Conservation (phyloP, 176 grass and related monocot genomes). For the Aegilops tauschii region DNA sequence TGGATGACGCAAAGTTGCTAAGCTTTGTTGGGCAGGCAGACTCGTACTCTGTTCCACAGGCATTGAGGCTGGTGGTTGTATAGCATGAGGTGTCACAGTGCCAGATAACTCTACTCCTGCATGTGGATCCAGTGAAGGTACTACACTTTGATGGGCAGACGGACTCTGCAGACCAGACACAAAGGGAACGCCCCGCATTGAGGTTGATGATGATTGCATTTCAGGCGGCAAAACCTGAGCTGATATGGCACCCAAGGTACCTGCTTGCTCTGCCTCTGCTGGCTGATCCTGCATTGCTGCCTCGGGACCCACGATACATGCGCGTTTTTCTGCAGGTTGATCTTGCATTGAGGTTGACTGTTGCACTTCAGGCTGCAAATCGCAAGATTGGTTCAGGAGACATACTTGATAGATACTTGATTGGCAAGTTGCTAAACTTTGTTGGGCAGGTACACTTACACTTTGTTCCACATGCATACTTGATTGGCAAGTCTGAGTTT, state of each 20-base stretch:
- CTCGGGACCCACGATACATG: background rate
- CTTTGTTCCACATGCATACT: slow-evolving; percentile 14
- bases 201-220: slow-evolving; percentile 12
- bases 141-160: background rate
- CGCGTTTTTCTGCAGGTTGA: slow-evolving; percentile 16
- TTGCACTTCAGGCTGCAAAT: slow-evolving; percentile 20
- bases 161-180: slow-evolving; percentile 1
- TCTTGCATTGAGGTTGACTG: slow-evolving; percentile 24
- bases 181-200: background rate
- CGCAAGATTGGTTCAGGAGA: background rate
- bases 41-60: slow-evolving; percentile 1
- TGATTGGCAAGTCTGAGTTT: slow-evolving; percentile 18
- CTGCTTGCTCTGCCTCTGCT: slow-evolving; percentile 11
- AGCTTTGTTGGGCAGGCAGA: background rate
- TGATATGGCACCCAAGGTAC: slow-evolving; percentile 9
- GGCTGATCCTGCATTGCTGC: slow-evolving; percentile 1
- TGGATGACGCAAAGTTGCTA: background rate
- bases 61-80: slow-evolving; percentile 6
- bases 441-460: background rate
- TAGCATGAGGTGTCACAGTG: background rate
- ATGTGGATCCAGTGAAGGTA: background rate
- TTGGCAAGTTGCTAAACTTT: background rate
- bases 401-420: too few species aligned
- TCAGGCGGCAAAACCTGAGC: slow-evolving; percentile 6
- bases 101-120: background rate